phyloP scores from a whole-genome alignment of 1,139 yeast genomes.

The Meyerozyma athensensis region DNA sequence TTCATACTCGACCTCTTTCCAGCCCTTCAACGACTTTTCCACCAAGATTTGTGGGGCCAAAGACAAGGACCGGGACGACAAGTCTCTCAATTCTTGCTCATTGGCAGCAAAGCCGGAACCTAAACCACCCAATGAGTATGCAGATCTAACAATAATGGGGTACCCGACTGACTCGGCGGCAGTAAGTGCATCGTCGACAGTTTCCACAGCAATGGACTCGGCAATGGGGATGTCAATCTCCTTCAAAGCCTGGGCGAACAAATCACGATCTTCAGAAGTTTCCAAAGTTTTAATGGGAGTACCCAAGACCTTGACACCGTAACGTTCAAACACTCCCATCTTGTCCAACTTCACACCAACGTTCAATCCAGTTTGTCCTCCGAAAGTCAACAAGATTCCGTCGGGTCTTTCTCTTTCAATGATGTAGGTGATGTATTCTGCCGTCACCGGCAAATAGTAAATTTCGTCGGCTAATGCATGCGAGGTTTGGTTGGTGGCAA shows the following conservation, averaged over 20 bases:
- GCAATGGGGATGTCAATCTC: conserved; percentile 95
- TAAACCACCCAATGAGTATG: conserved; percentile 94
- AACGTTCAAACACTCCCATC: conserved; percentile 88
- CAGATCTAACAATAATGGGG: conserved; percentile 97
- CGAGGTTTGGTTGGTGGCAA: conserved; percentile 96
- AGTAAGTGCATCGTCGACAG: conserved; percentile 82
- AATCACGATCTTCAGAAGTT: conserved; percentile 95
- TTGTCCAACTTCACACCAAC: conserved; percentile 93
- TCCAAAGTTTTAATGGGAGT: conserved; percentile 94
- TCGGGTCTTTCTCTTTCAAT: conserved; percentile 96
- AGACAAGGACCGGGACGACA: conserved; percentile 84
- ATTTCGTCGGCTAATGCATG: conserved; percentile 94
- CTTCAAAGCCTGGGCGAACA: conserved; percentile 89
- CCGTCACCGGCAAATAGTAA: conserved; percentile 92
- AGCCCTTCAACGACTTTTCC: conserved; percentile 94
- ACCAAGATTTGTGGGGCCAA: conserved; percentile 93
- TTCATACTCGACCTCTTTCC: conserved; percentile 99
- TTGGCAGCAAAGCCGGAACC: conserved; percentile 96
- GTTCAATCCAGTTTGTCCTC: conserved; percentile 96
- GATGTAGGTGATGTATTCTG: conserved; percentile 90
- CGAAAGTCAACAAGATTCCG: conserved; percentile 91
- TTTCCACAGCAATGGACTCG: conserved; percentile 90
- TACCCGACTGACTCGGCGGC: conserved; percentile 89
- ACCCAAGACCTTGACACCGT: conserved; percentile 90
- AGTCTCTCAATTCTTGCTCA: conserved; percentile 73